Percentiles rank a stretch among this genome's conserved stretches.
phyloP scores from a whole-genome alignment of 1,284 basidiomycete genomes.

The Cystobasidium sp. region DNA sequence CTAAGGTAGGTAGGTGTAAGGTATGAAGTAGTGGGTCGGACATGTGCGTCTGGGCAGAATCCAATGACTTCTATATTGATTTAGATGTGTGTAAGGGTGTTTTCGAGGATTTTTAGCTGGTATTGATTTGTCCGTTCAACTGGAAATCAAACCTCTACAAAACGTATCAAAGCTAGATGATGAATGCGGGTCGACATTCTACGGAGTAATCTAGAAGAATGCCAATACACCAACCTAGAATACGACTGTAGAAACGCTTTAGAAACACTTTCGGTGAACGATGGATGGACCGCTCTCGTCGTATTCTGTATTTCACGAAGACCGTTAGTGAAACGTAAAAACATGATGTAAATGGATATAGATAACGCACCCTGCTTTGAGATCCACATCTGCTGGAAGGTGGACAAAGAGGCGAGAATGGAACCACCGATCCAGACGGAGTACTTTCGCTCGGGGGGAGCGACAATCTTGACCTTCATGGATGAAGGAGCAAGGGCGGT shows the following conservation, averaged over 20 bases:
- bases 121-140: too few species aligned
- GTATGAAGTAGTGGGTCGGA: too few species aligned
- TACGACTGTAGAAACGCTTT: slow-evolving; percentile 5
- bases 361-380: slow-evolving; percentile 68
- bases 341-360: neutral
- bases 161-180: too few species aligned
- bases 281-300: slow-evolving; percentile 37
- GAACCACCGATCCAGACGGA: slow-evolving; percentile 99
- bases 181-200: too few species aligned
- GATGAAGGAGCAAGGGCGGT: slow-evolving; percentile 76
- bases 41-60: too few species aligned
- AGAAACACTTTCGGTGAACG: slow-evolving; percentile 44
- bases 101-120: too few species aligned
- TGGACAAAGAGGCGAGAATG: slow-evolving; percentile 91
- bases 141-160: too few species aligned
- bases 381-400: slow-evolving; percentile 83
- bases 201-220: neutral
- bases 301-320: slow-evolving; percentile 18
- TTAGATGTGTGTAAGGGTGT: too few species aligned
- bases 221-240: neutral
- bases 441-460: slow-evolving; percentile 61
- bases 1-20: too few species aligned
- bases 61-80: too few species aligned
- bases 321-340: neutral
- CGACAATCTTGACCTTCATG: slow-evolving; percentile 75